Conservation (phyloP, 164 flowering plant genomes). For the Nymphaea colorata region DNA sequence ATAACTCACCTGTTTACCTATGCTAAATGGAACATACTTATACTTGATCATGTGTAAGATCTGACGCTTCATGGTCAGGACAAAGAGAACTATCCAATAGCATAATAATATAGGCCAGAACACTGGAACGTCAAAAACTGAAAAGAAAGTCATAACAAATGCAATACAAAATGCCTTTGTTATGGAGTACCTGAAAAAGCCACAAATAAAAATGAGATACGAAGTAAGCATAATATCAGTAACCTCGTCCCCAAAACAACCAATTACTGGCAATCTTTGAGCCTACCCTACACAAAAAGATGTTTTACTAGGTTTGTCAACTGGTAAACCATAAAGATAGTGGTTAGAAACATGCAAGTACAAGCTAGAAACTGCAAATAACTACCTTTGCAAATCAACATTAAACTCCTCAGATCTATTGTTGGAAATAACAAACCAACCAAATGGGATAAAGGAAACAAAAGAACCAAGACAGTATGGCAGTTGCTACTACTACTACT, state of each 20-base stretch:
- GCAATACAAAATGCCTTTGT: conserved; percentile 68
- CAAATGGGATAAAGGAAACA: too few relatives aligned
- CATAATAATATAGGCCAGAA: conserved; percentile 74
- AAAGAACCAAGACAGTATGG: too few relatives aligned
- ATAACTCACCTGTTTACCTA: conserved; percentile 59
- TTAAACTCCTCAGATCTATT: too few relatives aligned
- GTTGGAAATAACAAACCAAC: too few relatives aligned
- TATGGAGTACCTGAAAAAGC: conserved; percentile 47
- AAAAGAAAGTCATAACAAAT: conserved; percentile 66
- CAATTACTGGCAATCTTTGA: neutral
- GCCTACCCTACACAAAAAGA: neutral
- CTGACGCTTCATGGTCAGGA: conserved; percentile 76
- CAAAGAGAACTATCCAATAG: conserved; percentile 65
- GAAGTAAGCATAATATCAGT: neutral
- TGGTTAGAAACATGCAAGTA: too few relatives aligned
- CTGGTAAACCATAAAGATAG: neutral
- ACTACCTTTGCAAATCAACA: too few relatives aligned
- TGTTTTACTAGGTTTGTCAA: too few relatives aligned
- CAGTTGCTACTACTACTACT: too few relatives aligned
- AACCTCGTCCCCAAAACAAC: neutral
- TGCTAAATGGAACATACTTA: conserved; percentile 55
- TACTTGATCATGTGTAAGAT: conserved; percentile 70
- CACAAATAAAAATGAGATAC: neutral
- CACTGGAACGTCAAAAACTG: conserved; percentile 65
- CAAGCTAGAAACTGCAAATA: too few relatives aligned